phyloP scores from a whole-genome alignment of 345 rosid genomes.

The Eucalyptus grandis region DNA sequence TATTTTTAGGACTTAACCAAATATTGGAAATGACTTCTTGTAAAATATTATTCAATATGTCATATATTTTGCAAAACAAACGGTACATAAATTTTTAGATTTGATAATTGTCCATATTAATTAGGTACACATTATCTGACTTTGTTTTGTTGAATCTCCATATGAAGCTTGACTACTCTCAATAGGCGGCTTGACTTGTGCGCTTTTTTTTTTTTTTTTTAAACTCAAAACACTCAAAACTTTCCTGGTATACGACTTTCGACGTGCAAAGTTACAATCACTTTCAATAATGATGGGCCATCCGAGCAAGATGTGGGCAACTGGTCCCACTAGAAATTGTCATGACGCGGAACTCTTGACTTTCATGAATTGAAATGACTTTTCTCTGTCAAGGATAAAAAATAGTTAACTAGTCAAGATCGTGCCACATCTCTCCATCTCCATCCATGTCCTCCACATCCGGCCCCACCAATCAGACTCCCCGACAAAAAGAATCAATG shows the following conservation, averaged over 20 bases:
- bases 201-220: not conserved
- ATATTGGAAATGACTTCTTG: rapidly evolving
- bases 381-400: not conserved
- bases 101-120: not conserved
- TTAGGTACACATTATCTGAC: not conserved
- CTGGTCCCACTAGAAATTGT: not conserved
- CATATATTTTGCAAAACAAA: no score
- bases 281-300: not conserved
- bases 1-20: no score
- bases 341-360: not conserved
- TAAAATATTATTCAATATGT: no score
- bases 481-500: not conserved
- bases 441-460: not conserved
- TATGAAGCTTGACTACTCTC: not conserved
- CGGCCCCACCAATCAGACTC: not conserved
- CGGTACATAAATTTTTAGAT: no score
- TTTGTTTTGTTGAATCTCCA: not conserved
- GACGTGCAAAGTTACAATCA: rapidly evolving
- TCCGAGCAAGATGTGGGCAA: not conserved
- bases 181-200: not conserved
- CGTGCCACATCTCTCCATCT: no score
- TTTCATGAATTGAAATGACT: not conserved
- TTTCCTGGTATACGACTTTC: rapidly evolving
- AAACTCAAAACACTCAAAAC: not conserved
- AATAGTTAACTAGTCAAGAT: no score